These are phyloP conservation scores for Microdochium trichocladiopsis DNA, from an alignment of 2,329 filamentous ascomycete species.

Conservation along the genomic window DNA sequence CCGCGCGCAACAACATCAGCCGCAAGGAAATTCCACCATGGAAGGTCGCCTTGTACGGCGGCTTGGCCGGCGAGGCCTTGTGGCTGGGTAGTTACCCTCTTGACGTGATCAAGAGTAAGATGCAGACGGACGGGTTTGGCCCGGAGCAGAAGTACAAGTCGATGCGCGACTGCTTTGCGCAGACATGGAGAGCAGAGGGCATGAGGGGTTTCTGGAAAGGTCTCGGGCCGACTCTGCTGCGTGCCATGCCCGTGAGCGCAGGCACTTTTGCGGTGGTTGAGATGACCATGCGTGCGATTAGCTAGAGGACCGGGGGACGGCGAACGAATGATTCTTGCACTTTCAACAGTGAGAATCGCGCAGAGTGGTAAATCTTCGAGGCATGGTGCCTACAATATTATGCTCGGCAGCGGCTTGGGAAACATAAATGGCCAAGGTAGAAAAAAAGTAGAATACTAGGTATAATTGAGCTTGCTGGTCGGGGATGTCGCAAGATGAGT, in stretches of 20 bases:
- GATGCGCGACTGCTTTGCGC: constrained; percentile 84
- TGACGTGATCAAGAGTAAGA: constrained; percentile 98
- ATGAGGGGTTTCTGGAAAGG: constrained; percentile 89
- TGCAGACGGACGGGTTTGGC: constrained; percentile 95
- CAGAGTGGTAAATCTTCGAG: not conserved
- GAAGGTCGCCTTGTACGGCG: constrained; percentile 90
- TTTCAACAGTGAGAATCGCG: too few species aligned
- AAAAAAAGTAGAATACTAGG: not conserved
- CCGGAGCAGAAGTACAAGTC: constrained; percentile 60
- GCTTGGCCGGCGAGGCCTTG: constrained; percentile 85
- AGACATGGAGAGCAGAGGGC: constrained; percentile 75
- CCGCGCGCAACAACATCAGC: constrained; percentile 65
- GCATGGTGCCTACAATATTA: not conserved
- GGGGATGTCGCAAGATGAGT: too few species aligned
- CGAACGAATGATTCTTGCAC: too few species aligned
- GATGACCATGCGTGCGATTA: constrained; percentile 57
- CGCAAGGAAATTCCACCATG: constrained; percentile 72
- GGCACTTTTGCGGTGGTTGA: constrained; percentile 91
- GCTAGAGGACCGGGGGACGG: constrained; percentile 12
- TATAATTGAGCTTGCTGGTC: not conserved
- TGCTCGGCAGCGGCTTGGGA: not conserved
- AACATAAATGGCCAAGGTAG: not conserved
- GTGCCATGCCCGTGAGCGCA: constrained; percentile 94
- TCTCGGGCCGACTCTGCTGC: constrained; percentile 79
- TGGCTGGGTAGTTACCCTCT: constrained; percentile 94